These are phyloP conservation scores for Mortierella sp. DNA, from an alignment of 371 early-diverging fungal genomes.

Conservation along the genomic window DNA sequence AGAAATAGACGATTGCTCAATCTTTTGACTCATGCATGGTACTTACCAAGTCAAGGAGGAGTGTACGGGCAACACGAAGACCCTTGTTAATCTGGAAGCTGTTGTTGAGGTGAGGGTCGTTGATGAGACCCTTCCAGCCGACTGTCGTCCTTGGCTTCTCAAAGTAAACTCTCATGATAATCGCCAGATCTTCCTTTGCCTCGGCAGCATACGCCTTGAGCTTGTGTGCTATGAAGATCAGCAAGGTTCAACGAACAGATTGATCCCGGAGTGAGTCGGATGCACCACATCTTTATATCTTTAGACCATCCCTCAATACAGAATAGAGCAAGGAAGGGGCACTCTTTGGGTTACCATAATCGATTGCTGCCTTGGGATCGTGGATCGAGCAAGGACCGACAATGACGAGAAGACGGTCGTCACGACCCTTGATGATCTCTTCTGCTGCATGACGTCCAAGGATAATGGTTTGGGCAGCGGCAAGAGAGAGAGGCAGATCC, in stretches of 20 bases:
- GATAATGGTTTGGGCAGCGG: slow-evolving; percentile 60
- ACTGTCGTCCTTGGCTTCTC: slow-evolving; percentile 96
- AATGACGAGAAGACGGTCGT: slow-evolving; percentile 87
- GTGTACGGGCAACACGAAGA: slow-evolving; percentile 82
- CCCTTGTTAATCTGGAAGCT: slow-evolving; percentile 93
- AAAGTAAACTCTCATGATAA: slow-evolving; percentile 95
- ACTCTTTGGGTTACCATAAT: slow-evolving; percentile 69
- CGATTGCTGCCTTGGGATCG: slow-evolving; percentile 85
- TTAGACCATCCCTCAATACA: not conserved
- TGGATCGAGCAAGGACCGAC: slow-evolving; percentile 97
- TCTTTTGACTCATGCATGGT: not conserved
- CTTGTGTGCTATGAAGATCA: slow-evolving; percentile 53
- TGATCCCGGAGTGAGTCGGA: not conserved
- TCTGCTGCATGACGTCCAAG: slow-evolving; percentile 72
- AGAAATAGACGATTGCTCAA: not conserved
- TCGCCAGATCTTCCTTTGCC: slow-evolving; percentile 70
- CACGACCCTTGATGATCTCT: slow-evolving; percentile 80
- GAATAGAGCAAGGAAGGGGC: not conserved
- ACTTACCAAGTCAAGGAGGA: slow-evolving; percentile 71
- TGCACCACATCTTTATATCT: slow-evolving; percentile 24
- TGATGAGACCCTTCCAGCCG: slow-evolving; percentile 96
- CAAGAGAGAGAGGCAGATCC: slow-evolving; percentile 77
- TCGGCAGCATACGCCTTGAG: slow-evolving; percentile 71
- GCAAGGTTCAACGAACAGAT: not conserved
- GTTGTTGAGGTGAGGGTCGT: slow-evolving; percentile 88